A percentile compares a stretch with the other conserved stretches of the same genome.
phyloP scores from a whole-genome alignment of 441 rosid genomes.

The Jatropha podagrica region DNA sequence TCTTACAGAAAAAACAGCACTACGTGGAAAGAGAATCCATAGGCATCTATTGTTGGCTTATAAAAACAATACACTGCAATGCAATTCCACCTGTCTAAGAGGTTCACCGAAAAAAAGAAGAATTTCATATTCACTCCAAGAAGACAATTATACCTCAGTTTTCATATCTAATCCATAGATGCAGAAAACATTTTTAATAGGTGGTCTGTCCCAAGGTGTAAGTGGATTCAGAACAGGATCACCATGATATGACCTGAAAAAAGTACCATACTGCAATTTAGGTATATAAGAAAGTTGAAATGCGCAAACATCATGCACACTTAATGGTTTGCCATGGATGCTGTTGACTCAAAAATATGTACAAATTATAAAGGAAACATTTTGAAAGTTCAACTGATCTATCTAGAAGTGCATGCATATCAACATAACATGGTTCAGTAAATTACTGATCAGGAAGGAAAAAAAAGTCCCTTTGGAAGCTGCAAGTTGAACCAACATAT shows the following conservation, averaged over 20 bases:
- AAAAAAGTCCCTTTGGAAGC: background rate
- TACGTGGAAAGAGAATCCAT: background rate
- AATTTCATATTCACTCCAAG: constrained; percentile 24
- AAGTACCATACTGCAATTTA: constrained; percentile 21
- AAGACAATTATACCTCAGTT: constrained; percentile 74
- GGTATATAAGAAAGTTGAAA: background rate
- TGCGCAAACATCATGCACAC: background rate
- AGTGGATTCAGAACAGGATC: constrained; percentile 95
- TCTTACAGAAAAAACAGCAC: background rate
- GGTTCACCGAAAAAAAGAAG: background rate
- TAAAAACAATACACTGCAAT: background rate
- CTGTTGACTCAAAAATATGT: background rate
- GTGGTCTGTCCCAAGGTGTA: constrained; percentile 99
- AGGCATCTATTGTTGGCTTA: background rate
- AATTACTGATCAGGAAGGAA: too few relatives aligned
- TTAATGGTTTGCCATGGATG: background rate
- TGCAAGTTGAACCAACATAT: background rate
- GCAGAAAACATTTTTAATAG: constrained; percentile 92
- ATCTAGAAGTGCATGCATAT: background rate
- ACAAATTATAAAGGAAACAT: background rate
- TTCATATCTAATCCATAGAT: constrained; percentile 83
- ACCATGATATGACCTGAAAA: constrained; percentile 79
- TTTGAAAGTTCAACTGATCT: background rate
- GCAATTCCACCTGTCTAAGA: constrained; percentile 11
- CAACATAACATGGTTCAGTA: background rate